A percentile compares a stretch with the other conserved stretches of the same genome.
These are phyloP conservation scores for Starmerella powellii DNA, from an alignment of 805 yeast genomes.

Conservation along the genomic window DNA sequence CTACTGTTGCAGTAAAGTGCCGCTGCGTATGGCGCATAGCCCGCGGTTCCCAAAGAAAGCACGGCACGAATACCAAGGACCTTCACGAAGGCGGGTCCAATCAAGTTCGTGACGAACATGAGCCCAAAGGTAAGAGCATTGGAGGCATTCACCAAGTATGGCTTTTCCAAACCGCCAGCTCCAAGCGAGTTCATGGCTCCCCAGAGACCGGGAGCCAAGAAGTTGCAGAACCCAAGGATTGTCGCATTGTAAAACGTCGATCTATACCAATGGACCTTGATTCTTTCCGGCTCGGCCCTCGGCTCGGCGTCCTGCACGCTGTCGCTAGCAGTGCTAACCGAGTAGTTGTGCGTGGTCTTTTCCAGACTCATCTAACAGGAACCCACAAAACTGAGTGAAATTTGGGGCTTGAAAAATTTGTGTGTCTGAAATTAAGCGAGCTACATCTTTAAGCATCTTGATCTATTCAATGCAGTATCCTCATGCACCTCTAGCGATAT, in stretches of 20 bases:
- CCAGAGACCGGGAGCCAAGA: conserved; percentile 24
- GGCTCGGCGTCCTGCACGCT: no score
- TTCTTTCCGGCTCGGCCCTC: no score
- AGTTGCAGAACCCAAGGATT: conserved; percentile 18
- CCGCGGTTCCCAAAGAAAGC: conserved; percentile 19
- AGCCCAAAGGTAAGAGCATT: conserved; percentile 21
- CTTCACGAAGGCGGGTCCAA: conserved; percentile 13
- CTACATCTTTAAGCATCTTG: no score
- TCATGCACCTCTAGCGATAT: no score
- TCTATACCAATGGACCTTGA: conserved; percentile 15
- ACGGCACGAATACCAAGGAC: conserved; percentile 17
- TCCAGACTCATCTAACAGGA: no score
- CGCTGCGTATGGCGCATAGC: conserved; percentile 23
- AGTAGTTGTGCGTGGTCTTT: no score
- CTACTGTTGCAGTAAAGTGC: conserved; percentile 20
- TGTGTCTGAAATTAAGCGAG: no score
- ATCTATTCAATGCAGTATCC: no score
- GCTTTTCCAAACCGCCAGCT: conserved; percentile 21
- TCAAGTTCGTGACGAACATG: conserved; percentile 16
- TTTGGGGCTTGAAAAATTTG: no score
- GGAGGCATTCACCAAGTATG: conserved; percentile 19
- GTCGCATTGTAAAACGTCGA: conserved; percentile 18
- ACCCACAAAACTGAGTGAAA: no score
- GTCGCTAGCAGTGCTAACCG: no score
- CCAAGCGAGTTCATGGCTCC: conserved; percentile 22